Conservation (phyloP, 2,329 filamentous ascomycete genomes). For the Fusarium heterosporum region DNA sequence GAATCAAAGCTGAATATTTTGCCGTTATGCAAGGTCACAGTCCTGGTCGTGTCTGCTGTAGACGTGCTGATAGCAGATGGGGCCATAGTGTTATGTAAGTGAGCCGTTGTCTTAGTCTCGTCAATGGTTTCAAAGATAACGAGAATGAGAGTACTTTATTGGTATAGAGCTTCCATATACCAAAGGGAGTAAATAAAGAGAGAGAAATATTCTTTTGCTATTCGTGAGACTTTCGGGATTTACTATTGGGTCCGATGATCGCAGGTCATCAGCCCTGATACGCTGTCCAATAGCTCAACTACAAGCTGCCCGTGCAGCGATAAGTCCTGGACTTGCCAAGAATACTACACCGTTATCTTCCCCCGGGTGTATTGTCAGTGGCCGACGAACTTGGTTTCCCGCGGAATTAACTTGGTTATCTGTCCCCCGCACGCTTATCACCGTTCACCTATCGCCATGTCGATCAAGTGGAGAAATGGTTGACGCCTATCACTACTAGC, state of each 20-base stretch:
- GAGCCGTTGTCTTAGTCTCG: no score
- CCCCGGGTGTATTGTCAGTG: no score
- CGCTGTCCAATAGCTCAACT: neutral
- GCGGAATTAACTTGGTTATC: neutral
- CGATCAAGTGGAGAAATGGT: neutral
- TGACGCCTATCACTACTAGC: neutral
- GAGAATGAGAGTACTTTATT: no score
- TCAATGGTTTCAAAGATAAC: no score
- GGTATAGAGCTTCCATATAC: no score
- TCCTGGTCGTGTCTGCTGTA: neutral
- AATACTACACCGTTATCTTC: no score
- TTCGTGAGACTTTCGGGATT: neutral
- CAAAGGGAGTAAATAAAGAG: no score
- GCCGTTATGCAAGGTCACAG: constrained; percentile 2
- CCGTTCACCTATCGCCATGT: neutral
- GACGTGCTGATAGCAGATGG: neutral
- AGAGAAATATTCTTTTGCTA: no score
- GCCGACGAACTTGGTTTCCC: no score
- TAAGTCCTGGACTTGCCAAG: neutral
- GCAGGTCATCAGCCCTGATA: neutral
- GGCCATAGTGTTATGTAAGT: neutral
- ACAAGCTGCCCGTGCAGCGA: neutral
- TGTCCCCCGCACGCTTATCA: neutral
- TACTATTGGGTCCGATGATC: no score
- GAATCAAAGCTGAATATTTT: constrained; percentile 1